Evolutionary conservation across 179 eudicot genomes (phyloP), one percentile per base, ranked within the genome.

Genomic region (Spinacia oleracea): DNA sequence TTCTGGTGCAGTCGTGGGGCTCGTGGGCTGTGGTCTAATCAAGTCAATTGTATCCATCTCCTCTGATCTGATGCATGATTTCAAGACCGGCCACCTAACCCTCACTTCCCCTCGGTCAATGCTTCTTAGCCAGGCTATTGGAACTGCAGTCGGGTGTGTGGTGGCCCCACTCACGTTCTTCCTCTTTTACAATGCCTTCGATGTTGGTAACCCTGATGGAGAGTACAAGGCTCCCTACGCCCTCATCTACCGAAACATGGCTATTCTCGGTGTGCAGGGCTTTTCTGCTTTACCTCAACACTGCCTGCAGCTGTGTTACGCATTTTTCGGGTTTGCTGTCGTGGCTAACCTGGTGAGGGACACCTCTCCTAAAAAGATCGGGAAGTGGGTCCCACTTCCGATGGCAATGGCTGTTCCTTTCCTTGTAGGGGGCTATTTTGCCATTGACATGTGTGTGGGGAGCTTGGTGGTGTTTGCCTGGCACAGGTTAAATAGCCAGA

Each of bases 391-490:
- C 23, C 97, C 97, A 0, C 90, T 93, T 15, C 96, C 97, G 3
- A 93, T 93, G 96, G 96, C 91, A 2, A 93, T 93, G 96, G 97
- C 96, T 1, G 94, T 93, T 78, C 96, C 96, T 21, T 93, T 93
- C 83, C 84, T 93, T 0, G 94, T 91, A 25, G 96, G 96, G 31
- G 94, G 88, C 11, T 78, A 84, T 73, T 93, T 93, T 87, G 97
- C 96, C 6, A 91, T 93, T 14, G 93, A 91, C 79, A 93, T 93
- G 97, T 91, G 96, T 25, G 77, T 87, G 12, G 97, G 97, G 62
- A 93, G 96, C 77, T 74, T 91, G 81, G 69, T 84, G n/a, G 96
- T 93, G 7, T 91, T 83, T 31, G 72, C 83, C 16, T 93, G 92
- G 96, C 89, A 91, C 69, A 91, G 72, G 80, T 14, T 88, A 16